These are phyloP conservation scores for Chlorella sp. DNA, from an alignment of 139 green algal species.

Conservation along the genomic window DNA sequence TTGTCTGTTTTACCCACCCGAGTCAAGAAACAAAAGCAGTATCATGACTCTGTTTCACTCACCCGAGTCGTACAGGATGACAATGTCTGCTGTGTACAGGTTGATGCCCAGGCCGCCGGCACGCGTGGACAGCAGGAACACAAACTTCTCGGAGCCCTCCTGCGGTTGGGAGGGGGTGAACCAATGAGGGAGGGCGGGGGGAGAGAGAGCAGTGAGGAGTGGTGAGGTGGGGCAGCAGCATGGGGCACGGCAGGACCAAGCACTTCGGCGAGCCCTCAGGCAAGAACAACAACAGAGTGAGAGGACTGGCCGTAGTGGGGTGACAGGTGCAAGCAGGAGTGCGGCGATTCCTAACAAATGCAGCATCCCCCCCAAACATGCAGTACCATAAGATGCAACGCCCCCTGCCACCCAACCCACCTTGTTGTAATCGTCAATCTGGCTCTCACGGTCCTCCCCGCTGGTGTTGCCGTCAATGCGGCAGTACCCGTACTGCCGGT, in stretches of 20 bases:
- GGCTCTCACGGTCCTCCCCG: constrained; percentile 92
- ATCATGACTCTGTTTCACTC: no score
- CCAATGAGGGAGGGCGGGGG: not conserved
- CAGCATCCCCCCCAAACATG: no score
- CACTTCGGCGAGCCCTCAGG: not conserved
- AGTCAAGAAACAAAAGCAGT: no score
- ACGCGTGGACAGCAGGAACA: constrained; percentile 96
- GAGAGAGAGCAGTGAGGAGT: not conserved
- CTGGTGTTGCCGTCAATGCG: constrained; percentile 98
- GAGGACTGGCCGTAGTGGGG: not conserved
- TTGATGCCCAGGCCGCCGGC: constrained; percentile 98
- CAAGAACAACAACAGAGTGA: not conserved
- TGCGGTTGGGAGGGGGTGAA: not conserved
- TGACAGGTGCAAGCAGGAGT: no score
- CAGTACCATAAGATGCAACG: no score
- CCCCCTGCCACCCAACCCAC: not conserved
- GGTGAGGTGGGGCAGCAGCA: not conserved
- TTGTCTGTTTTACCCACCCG: no score
- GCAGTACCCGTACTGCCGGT: constrained; percentile 87
- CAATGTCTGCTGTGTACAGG: constrained; percentile 96
- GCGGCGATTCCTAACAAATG: no score
- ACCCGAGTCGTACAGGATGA: constrained; percentile 95
- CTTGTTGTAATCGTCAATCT: constrained; percentile 47
- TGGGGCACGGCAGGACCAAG: not conserved
- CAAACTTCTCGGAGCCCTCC: constrained; percentile 88